Base-by-base conservation (phyloP, 2,329 filamentous ascomycete species). In the Alternaria atra region DNA sequence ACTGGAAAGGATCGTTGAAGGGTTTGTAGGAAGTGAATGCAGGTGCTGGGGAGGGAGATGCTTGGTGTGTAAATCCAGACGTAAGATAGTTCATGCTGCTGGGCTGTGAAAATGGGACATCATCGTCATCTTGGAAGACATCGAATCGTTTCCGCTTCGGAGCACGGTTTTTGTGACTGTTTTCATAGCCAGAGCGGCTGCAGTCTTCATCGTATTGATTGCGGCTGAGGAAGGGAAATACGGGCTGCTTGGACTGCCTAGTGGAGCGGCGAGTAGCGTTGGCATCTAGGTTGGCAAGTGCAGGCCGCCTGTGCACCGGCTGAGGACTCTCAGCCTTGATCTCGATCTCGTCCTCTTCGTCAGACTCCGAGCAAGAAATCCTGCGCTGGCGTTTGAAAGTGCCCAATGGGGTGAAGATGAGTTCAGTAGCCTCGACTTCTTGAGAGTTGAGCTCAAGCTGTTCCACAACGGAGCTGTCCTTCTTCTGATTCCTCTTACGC, bases 401-500 rank as follows among this genome's bases (percentile, higher is more conserved):
- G 9, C 81, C 81, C 30, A 73, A 68, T 13, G 78, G 75, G 34
- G 82, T 81, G 80, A 89, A 90, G 50, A 93, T 86, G 23, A 87
- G 80, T 78, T 93, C 91, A 0, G 79, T 86, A 8, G 89, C 86
- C 58, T 87, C 84, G 34, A 93, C 87, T 2, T 84, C 82, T 64
- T 85, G 83, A 0, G 91, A 93, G 17, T 86, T 87, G 53, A 84
- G 77, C 68, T 89, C 84, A 77, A 94, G 88, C 60, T 86, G 85
- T 56, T 86, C 83, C 23, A 93, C 80, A n/a, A 92, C 88, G 1
- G 87, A 89, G n/a, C 83, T 84, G 55, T 90, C 87, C 76, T 94
- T 94, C 70, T 90, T 88, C 78, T 94, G 91, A 73, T 94, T 94
- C 52, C 91, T 84, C 80, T 88, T 91, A 46, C 89, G 85, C 69